Evolutionary conservation across 331 rosid genomes (phyloP).

Genomic region (Saraca asoca): DNA sequence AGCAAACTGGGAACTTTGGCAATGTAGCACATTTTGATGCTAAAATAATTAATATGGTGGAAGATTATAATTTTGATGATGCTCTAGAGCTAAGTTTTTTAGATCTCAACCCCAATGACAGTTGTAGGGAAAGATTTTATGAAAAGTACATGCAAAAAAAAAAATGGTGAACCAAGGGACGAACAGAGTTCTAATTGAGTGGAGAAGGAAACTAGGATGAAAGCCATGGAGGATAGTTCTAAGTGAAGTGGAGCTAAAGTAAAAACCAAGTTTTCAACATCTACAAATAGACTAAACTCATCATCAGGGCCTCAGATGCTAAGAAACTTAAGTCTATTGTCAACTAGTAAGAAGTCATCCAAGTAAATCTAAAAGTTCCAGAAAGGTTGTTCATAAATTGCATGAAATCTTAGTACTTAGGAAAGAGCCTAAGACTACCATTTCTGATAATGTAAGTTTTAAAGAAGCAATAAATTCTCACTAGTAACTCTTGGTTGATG

Average conservation of each 20-base stretch:
- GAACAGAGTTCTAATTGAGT: conserved; percentile 83
- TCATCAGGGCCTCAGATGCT: conserved; percentile 54
- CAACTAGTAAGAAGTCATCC: too few species aligned
- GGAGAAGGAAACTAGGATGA: conserved; percentile 95
- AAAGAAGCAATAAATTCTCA: too few species aligned
- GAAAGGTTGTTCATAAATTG: too few species aligned
- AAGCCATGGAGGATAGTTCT: conserved; percentile 91
- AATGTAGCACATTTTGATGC: conserved; percentile 40
- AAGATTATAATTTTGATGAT: conserved; percentile 52
- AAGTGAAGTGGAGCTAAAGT: conserved; percentile 80
- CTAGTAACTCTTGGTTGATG: too few species aligned
- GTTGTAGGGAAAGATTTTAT: conserved; percentile 83
- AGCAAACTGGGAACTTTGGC: conserved; percentile 48
- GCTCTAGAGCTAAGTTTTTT: conserved; percentile 58
- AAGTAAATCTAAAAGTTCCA: too few species aligned
- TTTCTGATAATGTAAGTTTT: too few species aligned
- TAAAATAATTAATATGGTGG: conserved; percentile 43
- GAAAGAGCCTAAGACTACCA: too few species aligned
- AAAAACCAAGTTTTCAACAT: conserved; percentile 77
- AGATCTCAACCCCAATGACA: conserved; percentile 55
- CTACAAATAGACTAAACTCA: conserved; percentile 57
- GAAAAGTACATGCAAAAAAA: conserved; percentile 86
- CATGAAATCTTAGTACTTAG: too few species aligned
- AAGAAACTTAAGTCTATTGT: conserved; percentile 78
- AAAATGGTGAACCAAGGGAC: conserved; percentile 84